phyloP scores from a whole-genome alignment of 768 basidiomycete genomes.

The Tricholoma sp. region DNA sequence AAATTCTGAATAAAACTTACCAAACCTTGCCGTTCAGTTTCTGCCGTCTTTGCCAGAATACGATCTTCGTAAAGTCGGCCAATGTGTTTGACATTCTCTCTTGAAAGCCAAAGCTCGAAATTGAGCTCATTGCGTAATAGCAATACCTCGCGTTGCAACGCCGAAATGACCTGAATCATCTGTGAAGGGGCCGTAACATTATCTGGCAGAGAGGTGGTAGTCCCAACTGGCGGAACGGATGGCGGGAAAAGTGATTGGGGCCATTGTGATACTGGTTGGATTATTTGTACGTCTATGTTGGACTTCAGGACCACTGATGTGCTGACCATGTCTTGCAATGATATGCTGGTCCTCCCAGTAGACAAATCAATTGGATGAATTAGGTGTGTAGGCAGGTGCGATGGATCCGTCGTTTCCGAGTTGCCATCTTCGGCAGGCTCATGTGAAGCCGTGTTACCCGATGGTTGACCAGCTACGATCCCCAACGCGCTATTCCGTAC shows the following conservation, averaged over 20 bases:
- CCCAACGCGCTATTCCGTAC: constrained; percentile 52
- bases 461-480: constrained; percentile 28
- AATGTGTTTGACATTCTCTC: constrained; percentile 78
- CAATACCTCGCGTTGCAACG: constrained; percentile 70
- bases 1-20: constrained; percentile 37
- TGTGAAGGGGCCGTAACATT: constrained; percentile 33
- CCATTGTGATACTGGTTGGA: constrained; percentile 50
- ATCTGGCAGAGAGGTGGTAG: constrained; percentile 5
- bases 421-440: background rate
- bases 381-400: constrained; percentile 23
- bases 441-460: constrained; percentile 1
- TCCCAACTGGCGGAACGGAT: constrained; percentile 21
- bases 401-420: constrained; percentile 15
- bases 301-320: constrained; percentile 72
- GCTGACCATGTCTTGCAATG: constrained; percentile 71
- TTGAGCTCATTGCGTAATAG: constrained; percentile 77
- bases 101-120: constrained; percentile 78
- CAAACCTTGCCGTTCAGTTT: constrained; percentile 76
- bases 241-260: constrained; percentile 38
- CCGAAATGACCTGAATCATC: constrained; percentile 61
- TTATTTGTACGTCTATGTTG: constrained; percentile 57
- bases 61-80: constrained; percentile 74
- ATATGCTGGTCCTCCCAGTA: constrained; percentile 39
- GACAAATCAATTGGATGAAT: constrained; percentile 32
- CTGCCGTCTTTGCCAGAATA: constrained; percentile 66